Percentiles rank a stretch among this genome's conserved stretches.
Conservation (phyloP, 768 basidiomycete species). For the Lentinula aciculospora region DNA sequence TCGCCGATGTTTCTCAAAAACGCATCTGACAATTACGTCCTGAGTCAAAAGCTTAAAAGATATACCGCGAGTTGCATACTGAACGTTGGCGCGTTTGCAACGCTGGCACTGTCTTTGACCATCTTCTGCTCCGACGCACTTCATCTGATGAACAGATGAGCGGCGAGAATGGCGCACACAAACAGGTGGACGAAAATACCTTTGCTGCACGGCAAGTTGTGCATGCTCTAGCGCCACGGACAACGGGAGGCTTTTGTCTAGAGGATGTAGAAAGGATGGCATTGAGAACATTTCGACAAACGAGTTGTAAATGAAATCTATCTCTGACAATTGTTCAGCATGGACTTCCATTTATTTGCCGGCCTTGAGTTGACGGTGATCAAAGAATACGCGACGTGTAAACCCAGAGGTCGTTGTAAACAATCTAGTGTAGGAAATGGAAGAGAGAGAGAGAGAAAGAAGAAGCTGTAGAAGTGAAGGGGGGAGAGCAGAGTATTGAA, state of each 20-base stretch:
- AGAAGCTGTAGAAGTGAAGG: neutral
- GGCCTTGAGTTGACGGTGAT: slow-evolving; percentile 2
- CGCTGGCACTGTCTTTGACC: slow-evolving; percentile 78
- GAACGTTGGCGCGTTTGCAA: slow-evolving; percentile 73
- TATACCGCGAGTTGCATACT: slow-evolving; percentile 38
- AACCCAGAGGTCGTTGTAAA: neutral
- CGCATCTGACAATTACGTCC: slow-evolving; percentile 41
- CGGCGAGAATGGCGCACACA: slow-evolving; percentile 5
- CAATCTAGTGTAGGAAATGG: neutral
- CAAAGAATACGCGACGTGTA: neutral
- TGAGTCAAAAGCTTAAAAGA: slow-evolving; percentile 12
- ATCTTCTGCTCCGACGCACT: slow-evolving; percentile 86
- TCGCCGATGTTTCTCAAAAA: slow-evolving; percentile 87
- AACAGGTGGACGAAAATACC: slow-evolving; percentile 30
- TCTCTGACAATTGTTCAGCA: neutral
- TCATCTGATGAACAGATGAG: slow-evolving; percentile 55
- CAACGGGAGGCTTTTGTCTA: slow-evolving; percentile 42
- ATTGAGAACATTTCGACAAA: neutral
- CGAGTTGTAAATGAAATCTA: neutral
- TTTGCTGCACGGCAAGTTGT: slow-evolving; percentile 84
- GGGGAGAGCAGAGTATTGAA: neutral
- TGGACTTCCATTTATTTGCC: slow-evolving; percentile 2
- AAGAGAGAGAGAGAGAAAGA: neutral
- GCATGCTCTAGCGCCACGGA: slow-evolving; percentile 62
- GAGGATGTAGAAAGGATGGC: slow-evolving; percentile 18